Base-by-base conservation (phyloP, 257 asterid genomes). In the Nicotiana paniculata region DNA sequence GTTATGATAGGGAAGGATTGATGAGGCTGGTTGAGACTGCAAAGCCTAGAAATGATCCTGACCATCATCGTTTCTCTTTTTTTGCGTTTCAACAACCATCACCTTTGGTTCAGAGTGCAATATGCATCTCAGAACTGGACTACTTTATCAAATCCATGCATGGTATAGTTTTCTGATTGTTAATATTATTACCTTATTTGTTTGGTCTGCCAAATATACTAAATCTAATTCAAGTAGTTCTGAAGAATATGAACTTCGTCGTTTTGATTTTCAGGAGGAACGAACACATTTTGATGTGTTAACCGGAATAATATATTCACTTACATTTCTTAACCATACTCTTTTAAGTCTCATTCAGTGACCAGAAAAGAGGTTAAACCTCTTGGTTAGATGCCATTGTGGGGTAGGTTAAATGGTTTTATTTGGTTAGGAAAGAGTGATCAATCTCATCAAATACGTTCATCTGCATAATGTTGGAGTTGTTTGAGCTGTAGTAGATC, bases 41-140 rank as follows among this genome's bases (percentile, higher is more conserved):
- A 67, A 91, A 85, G 79, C 97, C 97, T 21, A 86, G 88, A 89
- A 90, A 89, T 64, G 90, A 93, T 84, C 97, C 97, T 66, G 97
- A 93, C 77, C 63, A 78, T 57, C 83, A 81, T 48, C 91, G 81
- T 59, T 90, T 93, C 8, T 88, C 92, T 0, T 90, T 89, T 88
- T 89, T 93, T 30, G 86, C 77, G 1, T 86, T 89, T 75, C 93
- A 88, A 75, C 93, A 87, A 78, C 90, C 91, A 53, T 84, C 81
- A 16, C 92, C 90, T 78, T 72, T 82, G 86, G 81, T 90, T 77
- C 90, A 90, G 83, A 85, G 90, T 81, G 81, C 87, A 18, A 66
- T 88, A 35, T 85, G 85, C 88, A 86, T 91, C 83, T 75, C 97
- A 11, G 91, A 91, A 77, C 72, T 91, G 51, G 92, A 91, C 39